Evolutionary conservation across 2,329 filamentous ascomycete genomes (phyloP).

Genomic region (Botryotinia calthae): DNA sequence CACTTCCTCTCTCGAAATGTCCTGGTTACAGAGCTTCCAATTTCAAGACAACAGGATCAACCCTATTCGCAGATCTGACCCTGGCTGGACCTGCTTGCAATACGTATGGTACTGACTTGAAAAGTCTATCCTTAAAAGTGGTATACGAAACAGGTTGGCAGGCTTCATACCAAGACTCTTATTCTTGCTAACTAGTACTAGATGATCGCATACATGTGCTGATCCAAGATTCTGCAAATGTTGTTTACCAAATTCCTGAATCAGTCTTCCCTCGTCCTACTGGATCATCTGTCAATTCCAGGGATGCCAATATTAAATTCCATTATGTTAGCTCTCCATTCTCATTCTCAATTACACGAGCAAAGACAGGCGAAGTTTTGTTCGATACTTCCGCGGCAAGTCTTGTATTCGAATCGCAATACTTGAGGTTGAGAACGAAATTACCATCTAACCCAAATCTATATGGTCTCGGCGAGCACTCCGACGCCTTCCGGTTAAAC

Average conservation of each 20-base stretch:
- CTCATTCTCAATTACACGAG: conserved; percentile 55
- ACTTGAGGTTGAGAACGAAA: conserved; percentile 58
- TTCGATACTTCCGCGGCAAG: conserved; percentile 59
- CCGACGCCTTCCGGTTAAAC: conserved; percentile 56
- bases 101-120: conserved; percentile 56
- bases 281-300: conserved; percentile 34
- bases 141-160: conserved; percentile 57
- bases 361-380: conserved; percentile 50
- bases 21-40: conserved; percentile 54
- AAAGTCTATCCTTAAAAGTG: conserved; percentile 55
- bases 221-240: conserved; percentile 57
- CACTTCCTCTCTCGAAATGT: conserved; percentile 40
- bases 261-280: conserved; percentile 55
- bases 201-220: conserved; percentile 61
- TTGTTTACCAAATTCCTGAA: conserved; percentile 62
- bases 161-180: conserved; percentile 27
- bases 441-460: conserved; percentile 58
- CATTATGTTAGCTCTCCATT: conserved; percentile 55
- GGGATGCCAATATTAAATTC: conserved; percentile 49
- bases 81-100: conserved; percentile 61
- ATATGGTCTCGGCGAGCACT: conserved; percentile 65
- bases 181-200: conserved; percentile 35
- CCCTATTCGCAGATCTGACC: conserved; percentile 55
- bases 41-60: conserved; percentile 43
- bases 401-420: conserved; percentile 63